Conservation (phyloP, 148 eudicot genomes). For the Vaccinium myrtillus region DNA sequence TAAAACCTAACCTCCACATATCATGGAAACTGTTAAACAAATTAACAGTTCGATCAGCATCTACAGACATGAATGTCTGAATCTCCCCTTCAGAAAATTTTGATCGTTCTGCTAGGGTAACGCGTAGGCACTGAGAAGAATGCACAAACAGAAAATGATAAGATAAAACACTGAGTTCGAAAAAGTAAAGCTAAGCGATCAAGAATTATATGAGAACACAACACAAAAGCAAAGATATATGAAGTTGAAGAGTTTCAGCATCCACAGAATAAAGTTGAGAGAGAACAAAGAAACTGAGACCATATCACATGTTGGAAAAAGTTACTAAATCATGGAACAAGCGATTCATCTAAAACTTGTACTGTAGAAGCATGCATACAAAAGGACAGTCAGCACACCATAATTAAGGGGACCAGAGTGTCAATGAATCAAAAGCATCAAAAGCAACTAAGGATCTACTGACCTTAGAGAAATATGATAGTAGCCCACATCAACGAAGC, state of each 20-base stretch:
- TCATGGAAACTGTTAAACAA: slow-evolving; percentile 91
- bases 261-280: background rate
- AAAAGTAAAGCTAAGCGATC: background rate
- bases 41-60: slow-evolving; percentile 92
- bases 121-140: slow-evolving; percentile 63
- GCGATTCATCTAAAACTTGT: background rate
- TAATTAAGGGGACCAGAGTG: background rate
- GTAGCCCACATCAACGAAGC: background rate
- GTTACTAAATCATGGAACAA: background rate
- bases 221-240: background rate
- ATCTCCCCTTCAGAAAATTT: slow-evolving; percentile 90
- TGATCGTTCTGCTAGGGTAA: slow-evolving; percentile 71
- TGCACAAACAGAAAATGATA: background rate
- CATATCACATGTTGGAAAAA: background rate
- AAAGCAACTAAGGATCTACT: background rate
- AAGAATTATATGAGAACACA: background rate
- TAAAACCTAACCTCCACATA: slow-evolving; percentile 76
- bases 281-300: slow-evolving; percentile 7
- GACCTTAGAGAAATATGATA: background rate
- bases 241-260: background rate
- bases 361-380: background rate
- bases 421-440: background rate
- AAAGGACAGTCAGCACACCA: slow-evolving; percentile 10
- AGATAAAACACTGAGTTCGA: background rate
- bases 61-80: slow-evolving; percentile 97